Evolutionary conservation across 192 early-diverging fungal species (phyloP).

Genomic region (Coemansia sp.): DNA sequence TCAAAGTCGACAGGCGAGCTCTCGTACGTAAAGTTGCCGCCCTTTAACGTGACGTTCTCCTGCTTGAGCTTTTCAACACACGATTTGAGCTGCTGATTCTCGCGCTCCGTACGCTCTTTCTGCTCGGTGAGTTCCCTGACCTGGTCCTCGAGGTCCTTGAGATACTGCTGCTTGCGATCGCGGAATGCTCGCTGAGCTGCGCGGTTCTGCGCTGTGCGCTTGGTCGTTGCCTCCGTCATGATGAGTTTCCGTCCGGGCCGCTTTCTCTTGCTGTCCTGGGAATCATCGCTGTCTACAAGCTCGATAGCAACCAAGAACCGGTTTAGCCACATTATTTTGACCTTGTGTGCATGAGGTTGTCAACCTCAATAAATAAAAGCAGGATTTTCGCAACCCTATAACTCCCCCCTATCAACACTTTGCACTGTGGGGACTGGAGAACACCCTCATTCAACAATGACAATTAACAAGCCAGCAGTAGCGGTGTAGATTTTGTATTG

Average conservation of each 20-base stretch:
- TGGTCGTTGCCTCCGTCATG: constrained; percentile 58
- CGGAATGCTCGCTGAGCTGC: constrained; percentile 91
- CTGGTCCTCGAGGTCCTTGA: constrained; percentile 75
- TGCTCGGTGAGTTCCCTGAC: constrained; percentile 69
- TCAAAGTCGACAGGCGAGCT: constrained; percentile 43
- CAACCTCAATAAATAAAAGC: neutral
- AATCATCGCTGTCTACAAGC: neutral
- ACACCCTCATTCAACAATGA: no score
- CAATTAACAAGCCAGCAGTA: no score
- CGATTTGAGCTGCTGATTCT: constrained; percentile 45
- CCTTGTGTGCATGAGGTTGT: neutral
- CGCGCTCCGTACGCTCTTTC: constrained; percentile 55
- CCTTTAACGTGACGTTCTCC: constrained; percentile 44
- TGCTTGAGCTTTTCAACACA: constrained; percentile 40
- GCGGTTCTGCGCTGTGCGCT: constrained; percentile 87
- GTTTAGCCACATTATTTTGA: neutral
- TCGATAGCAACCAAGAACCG: neutral
- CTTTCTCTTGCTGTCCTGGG: constrained; percentile 57
- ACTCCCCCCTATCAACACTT: neutral
- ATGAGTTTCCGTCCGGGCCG: constrained; percentile 68
- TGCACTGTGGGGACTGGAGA: no score
- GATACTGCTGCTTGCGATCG: constrained; percentile 81
- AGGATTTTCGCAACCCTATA: neutral
- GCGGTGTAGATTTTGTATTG: no score
- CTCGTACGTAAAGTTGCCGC: constrained; percentile 43